Base-by-base conservation (phyloP, 1,284 basidiomycete species). In the Cryptococcus sp. region DNA sequence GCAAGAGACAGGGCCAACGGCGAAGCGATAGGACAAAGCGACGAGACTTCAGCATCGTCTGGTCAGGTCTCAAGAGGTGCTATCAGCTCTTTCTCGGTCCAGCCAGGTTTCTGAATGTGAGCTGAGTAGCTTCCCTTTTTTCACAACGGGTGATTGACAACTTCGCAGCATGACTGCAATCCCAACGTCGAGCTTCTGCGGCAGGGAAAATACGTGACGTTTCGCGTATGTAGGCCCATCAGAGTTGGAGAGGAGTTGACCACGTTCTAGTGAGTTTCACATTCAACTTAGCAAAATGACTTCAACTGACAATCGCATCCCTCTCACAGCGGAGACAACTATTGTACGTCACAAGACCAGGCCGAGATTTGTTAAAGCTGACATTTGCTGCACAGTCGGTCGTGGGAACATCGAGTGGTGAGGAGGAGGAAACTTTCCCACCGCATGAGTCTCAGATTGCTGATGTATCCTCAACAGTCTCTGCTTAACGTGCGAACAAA, bases 1-100 rank as follows among this genome's bases (percentile, higher is more conserved):
- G 60, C n/a, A 59, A 40, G 16, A 31, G 56, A 38, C 51, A 62
- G 40, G 61, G 61, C 41, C 61, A 63, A 22, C 49, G 69, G 38
- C 61, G 75, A 53, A 72, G 72, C 50, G 68, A 67, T 53, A 56
- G 73, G 22, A 73, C 68, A 11, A 69, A 71, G 46, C 63, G 76
- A 44, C 59, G 76, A 39, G 78, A 78, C 54, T 78, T 78, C 49
- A 76, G 74, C 54, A 75, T 79, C 19, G 70, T 79, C 54, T 73
- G 71, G 63, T 75, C 73, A 8, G 68, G 70, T 20, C 51, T 71
- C 39, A 71, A 74, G 52, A 57, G 68, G 50, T 72, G 74, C 40
- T 70, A 68, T 47, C 72, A 75, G 65, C 67, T 79, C 13, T 79
- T 77, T 62, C 68, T 79, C 2, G 78, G 78, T n/a, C 77, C 78